These are phyloP conservation scores for Trametes cubensis DNA, from an alignment of 768 basidiomycete genomes.

Conservation along the genomic window DNA sequence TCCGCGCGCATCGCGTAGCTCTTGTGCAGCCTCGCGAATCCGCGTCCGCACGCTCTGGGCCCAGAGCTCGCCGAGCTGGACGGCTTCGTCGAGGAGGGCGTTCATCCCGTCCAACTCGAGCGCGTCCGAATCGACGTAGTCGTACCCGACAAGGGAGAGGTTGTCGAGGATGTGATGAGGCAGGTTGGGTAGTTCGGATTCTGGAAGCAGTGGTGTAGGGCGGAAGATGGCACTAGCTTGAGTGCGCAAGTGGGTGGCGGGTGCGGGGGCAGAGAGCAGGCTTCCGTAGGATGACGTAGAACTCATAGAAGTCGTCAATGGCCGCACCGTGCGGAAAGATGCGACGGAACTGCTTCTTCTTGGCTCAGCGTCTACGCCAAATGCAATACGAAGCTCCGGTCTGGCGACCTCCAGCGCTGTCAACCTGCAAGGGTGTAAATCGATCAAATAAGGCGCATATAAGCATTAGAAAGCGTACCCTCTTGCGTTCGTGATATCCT, in stretches of 20 bases:
- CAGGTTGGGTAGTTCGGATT: slow-evolving; percentile 42
- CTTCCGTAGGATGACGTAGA: slow-evolving; percentile 24
- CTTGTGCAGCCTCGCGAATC: slow-evolving; percentile 52
- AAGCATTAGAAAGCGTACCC: slow-evolving; percentile 51
- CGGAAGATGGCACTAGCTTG: slow-evolving; percentile 12
- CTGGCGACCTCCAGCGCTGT: slow-evolving; percentile 70
- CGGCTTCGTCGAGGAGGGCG: slow-evolving; percentile 50
- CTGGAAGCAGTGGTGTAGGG: slow-evolving; percentile 32
- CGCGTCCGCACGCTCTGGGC: slow-evolving; percentile 55
- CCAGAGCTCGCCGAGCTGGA: slow-evolving; percentile 48
- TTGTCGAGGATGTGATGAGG: slow-evolving; percentile 54
- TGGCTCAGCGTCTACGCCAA: slow-evolving; percentile 52
- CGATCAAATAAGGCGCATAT: not conserved
- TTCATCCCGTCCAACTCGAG: slow-evolving; percentile 47
- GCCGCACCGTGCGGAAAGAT: slow-evolving; percentile 51
- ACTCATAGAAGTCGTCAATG: slow-evolving; percentile 48
- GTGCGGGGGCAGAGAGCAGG: not conserved
- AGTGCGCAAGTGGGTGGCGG: not conserved
- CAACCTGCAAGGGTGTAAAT: slow-evolving; percentile 41
- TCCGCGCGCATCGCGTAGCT: slow-evolving; percentile 50
- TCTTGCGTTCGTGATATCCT: slow-evolving; percentile 66
- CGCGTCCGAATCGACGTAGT: slow-evolving; percentile 30
- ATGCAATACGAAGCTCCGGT: slow-evolving; percentile 65
- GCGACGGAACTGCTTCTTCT: slow-evolving; percentile 55
- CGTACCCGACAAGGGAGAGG: slow-evolving; percentile 53